These are phyloP conservation scores for Plasmodium adleri DNA, from an alignment of 169 alveolate species.

Conservation along the genomic window DNA sequence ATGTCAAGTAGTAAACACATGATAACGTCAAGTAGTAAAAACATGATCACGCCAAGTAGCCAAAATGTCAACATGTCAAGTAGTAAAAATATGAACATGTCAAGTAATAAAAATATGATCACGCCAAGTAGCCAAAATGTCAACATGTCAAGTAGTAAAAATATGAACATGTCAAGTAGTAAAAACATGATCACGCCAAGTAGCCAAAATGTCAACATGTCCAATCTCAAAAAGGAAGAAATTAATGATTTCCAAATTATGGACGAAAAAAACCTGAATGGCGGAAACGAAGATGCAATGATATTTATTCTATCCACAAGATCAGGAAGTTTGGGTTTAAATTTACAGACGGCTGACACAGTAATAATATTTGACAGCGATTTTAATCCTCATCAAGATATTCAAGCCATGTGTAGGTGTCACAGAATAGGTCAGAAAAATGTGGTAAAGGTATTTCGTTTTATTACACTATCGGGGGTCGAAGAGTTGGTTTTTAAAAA, in stretches of 20 bases:
- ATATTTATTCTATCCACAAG: constrained; percentile 93
- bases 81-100: background rate
- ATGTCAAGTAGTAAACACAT: background rate
- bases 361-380: constrained; percentile 97
- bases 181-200: background rate
- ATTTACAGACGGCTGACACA: constrained; percentile 97
- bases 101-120: background rate
- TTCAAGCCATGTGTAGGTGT: constrained; percentile 95
- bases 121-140: background rate
- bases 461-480: constrained; percentile 89
- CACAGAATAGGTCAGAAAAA: constrained; percentile 94
- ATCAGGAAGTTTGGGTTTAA: constrained; percentile 99
- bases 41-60: background rate
- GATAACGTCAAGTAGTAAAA: no score
- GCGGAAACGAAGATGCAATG: constrained; percentile 19
- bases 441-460: constrained; percentile 92
- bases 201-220: background rate
- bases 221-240: background rate
- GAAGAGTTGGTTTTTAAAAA: constrained; percentile 92
- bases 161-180: background rate
- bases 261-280: background rate
- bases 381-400: constrained; percentile 95
- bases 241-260: background rate
- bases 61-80: background rate
- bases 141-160: background rate